A percentile compares a stretch with the other conserved stretches of the same genome.
Evolutionary conservation across 768 basidiomycete genomes (phyloP).

Genomic region (Boletus eberwhitei): DNA sequence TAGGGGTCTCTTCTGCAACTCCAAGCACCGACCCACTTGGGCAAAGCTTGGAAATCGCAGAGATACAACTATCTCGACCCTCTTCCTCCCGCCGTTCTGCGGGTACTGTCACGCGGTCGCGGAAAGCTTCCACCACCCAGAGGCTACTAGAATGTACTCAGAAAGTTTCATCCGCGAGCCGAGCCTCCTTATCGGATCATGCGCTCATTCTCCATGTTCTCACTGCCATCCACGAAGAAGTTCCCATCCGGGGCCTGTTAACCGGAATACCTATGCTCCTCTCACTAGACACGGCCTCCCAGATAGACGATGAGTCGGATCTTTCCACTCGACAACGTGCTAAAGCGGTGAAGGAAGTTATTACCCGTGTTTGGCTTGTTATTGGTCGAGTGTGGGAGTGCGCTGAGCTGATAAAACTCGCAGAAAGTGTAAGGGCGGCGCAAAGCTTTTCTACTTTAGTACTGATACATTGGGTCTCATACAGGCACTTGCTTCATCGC

Average conservation of each 20-base stretch:
- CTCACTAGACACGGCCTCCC: conserved; percentile 58
- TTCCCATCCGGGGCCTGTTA: conserved; percentile 74
- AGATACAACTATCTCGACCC: conserved; percentile 29
- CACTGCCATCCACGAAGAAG: conserved; percentile 58
- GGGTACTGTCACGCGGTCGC: conserved; percentile 46
- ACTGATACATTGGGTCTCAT: conserved; percentile 11
- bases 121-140: conserved; percentile 55
- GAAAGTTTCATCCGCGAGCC: conserved; percentile 39
- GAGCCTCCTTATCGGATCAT: conserved; percentile 73
- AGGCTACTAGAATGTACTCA: conserved; percentile 48
- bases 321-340: conserved; percentile 41
- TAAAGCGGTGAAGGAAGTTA: conserved; percentile 56
- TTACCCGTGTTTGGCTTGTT: conserved; percentile 61
- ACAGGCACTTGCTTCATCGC: conserved; percentile 47
- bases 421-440: conserved; percentile 49
- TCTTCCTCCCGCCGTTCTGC: conserved; percentile 48
- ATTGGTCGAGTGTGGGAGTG: conserved; percentile 74
- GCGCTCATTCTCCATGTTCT: conserved; percentile 67
- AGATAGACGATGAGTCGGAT: conserved; percentile 40
- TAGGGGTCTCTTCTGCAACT: conserved; percentile 29
- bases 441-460: conserved; percentile 14
- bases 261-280: conserved; percentile 84
- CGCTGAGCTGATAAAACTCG: conserved; percentile 47
- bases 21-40: conserved; percentile 32
- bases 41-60: conserved; percentile 15